Evolutionary conservation across 1,284 basidiomycete species (phyloP).

Genomic region (Fomitiporia mediterranea): DNA sequence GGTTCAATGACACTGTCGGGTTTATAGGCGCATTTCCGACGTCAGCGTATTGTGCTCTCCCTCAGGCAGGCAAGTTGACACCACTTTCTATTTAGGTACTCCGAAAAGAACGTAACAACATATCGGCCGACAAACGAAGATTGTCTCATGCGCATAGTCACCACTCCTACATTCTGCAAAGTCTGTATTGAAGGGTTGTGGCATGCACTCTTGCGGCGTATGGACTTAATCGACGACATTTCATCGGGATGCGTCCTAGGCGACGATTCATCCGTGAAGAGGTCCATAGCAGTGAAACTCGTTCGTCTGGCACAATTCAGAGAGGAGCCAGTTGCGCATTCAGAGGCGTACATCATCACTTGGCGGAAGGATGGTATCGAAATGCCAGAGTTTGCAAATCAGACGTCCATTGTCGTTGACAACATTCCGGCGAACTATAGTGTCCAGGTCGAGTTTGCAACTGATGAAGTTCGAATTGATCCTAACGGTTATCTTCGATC

Average conservation of each 20-base stretch:
- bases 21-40: slow-evolving; percentile 75
- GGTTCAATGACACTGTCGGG: slow-evolving; percentile 57
- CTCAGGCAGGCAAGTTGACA: slow-evolving; percentile 2
- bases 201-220: slow-evolving; percentile 52
- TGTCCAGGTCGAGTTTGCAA: slow-evolving; percentile 11
- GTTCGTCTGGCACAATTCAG: slow-evolving; percentile 60
- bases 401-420: slow-evolving; percentile 11
- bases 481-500: slow-evolving; percentile 7
- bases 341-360: slow-evolving; percentile 5
- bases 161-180: slow-evolving; percentile 67
- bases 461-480: slow-evolving; percentile 14
- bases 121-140: slow-evolving; percentile 79
- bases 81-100: slow-evolving; percentile 40
- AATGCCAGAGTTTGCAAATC: slow-evolving; percentile 3
- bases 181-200: slow-evolving; percentile 74
- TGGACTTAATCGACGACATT: slow-evolving; percentile 58
- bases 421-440: slow-evolving; percentile 2
- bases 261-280: not conserved
- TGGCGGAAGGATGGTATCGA: slow-evolving; percentile 9
- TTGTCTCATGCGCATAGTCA: slow-evolving; percentile 79
- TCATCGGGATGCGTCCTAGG: slow-evolving; percentile 31
- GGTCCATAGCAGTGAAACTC: slow-evolving; percentile 40
- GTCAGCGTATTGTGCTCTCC: slow-evolving; percentile 30
- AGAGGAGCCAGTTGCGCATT: not conserved
- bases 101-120: slow-evolving; percentile 52